Evolutionary conservation across 352 stramenopile species (phyloP), one percentile per base, ranked within the genome.

Genomic region (Detonula confervacea): DNA sequence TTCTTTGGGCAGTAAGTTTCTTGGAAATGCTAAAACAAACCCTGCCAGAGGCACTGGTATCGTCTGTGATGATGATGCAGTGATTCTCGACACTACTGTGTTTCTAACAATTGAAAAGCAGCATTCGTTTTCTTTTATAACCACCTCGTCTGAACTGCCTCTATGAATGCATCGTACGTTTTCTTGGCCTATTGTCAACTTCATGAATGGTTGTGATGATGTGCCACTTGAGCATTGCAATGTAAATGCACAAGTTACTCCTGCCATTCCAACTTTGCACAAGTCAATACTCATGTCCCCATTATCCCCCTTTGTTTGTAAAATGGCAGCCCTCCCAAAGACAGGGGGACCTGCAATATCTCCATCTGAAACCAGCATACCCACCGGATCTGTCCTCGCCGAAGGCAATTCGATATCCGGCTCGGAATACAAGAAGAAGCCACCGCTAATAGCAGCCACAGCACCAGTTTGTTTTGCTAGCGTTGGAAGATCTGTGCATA

Each of bases 351-450:
- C 68, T 24, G 63, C 20, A 25, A 76, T 39, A 0, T 42, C 8
- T 11, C 75, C 75, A 64, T 83, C 75, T 24, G 44, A 65, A 7
- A 83, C 61, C 9, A 80, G 55, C 16, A 83, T 47, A 11, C 76
- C 76, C 12, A 84, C 76, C 0, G 76, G 76, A 77, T 84, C 76
- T 12, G 76, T 84, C 22, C 76, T 24, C 14, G 67, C 68, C 2
- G 62, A 77, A 30, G 76, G 76, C 24, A 42, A 20, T 60, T 66
- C 18, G 56, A 84, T 76, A 39, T 77, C 68, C n/a, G 76, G 61
- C 67, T 84, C 76, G 4, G 61, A 77, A 64, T 80, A 84, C 1
- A 84, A 51, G 44, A 84, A 84, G 71, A 80, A 84, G 18, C 76
- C 76, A 49, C 76, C 76, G 30, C 74, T 82, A 30, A 82, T 73